Conservation (phyloP, 495 filamentous ascomycete species). For the Gamarada debralockiae region DNA sequence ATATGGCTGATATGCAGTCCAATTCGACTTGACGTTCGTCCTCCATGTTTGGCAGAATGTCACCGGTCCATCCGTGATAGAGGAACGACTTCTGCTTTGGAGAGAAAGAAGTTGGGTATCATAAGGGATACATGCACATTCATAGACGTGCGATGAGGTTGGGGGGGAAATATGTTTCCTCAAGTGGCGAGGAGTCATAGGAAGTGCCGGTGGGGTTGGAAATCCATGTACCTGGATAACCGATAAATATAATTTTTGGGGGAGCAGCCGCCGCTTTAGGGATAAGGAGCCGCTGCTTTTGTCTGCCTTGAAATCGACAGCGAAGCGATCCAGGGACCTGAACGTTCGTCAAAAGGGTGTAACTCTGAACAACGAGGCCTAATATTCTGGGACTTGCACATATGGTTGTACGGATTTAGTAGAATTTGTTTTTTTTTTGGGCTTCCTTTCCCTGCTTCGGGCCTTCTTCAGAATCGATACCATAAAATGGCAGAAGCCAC, state of each 20-base stretch:
- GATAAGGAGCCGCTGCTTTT: neutral
- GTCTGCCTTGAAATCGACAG: no score
- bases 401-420: no score
- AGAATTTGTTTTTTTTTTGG: no score
- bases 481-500: slow-evolving; percentile 54
- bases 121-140: slow-evolving; percentile 10
- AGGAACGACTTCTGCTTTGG: slow-evolving; percentile 18
- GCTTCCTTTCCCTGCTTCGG: neutral
- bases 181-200: slow-evolving; percentile 10
- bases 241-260: slow-evolving; percentile 10
- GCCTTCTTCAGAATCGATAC: neutral
- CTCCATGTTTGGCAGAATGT: slow-evolving; percentile 24
- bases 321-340: neutral
- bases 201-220: neutral
- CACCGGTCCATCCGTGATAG: slow-evolving; percentile 21
- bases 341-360: neutral
- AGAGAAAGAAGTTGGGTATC: slow-evolving; percentile 4
- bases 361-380: neutral
- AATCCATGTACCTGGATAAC: neutral
- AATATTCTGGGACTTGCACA: neutral
- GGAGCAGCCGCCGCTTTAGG: slow-evolving; percentile 22
- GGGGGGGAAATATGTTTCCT: neutral
- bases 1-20: slow-evolving; percentile 81
- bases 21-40: slow-evolving; percentile 68
- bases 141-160: neutral